Base-by-base conservation (phyloP, 495 filamentous ascomycete genomes). In the Penicillium silybi region DNA sequence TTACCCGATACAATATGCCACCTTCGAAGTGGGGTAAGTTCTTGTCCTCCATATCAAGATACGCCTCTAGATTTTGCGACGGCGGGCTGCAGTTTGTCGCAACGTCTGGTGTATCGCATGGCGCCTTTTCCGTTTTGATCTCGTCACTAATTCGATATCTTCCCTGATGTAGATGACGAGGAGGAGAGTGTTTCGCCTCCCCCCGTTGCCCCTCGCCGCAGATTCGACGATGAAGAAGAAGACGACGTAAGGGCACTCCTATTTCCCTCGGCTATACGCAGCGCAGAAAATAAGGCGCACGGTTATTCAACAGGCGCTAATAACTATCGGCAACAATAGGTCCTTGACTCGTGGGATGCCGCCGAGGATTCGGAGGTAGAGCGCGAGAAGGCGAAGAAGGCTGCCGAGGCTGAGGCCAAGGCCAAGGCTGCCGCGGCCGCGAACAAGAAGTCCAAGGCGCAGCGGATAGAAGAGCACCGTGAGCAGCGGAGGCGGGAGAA, bases 281-380 rank as follows among this genome's bases (percentile, higher is more conserved):
- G 34, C 46, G 47, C 47, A 49, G 15, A 13, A 2, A 3, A 18
- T 4, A 16, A 49, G 23, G 11, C 15, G 25, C 39, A 25, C 25
- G 17, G 2, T 20, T 17, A 11, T 17, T 6, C 6, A 1, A 39
- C 16, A 17, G 19, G 13, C 13, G 41, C 52, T 58, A 41, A 63
- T 19, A 32, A 53, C 45, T 47, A 52, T 53, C 53, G 29, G 47
- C 25, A 49, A 16, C 7, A 44, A 19, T 52, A 96, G 88, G 89
- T 97, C 50, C 81, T 97, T 51, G 95, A 99, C 41, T 92, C 90
- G 18, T 99, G 95, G 95, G 91, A 96, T 58, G 92, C 90, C 37
- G 93, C 88, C 51, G 93, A 97, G 62, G 95, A 99, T 74, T 95
- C 89, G 44, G 95, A 99, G 62, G 92, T 85, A 46, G 95, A 99